Evolutionary conservation across 176 grass and related monocot genomes (phyloP), one percentile per base, ranked within the genome.

Genomic region (Coix lacrymajobi): DNA sequence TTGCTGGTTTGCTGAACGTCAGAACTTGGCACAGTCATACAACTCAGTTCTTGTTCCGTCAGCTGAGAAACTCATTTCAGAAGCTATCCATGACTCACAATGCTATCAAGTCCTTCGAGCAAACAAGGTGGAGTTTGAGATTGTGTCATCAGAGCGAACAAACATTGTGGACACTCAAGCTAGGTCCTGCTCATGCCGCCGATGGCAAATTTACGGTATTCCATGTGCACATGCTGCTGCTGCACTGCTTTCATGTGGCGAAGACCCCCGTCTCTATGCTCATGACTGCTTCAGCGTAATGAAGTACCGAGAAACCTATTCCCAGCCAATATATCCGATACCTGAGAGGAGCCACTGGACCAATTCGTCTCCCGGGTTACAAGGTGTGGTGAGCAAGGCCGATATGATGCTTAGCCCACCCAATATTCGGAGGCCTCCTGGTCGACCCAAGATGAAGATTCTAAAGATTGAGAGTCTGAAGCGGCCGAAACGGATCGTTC

Each of bases 71-170:
- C 72, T 92, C 9, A 96, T 98, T 88, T 87, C 89, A 1, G 96
- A 98, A 86, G 91, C 96, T 41, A 92, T 91, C 58, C 32, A 89
- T 68, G 93, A 98, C 81, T 93, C 93, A 73, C 38, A 39, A 62
- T 98, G 96, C 76, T 98, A 98, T 84, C 93, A 98, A 90, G 96
- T 98, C 71, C 91, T 98, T 36, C 83, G 93, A 86, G 96, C 96
- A 76, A 98, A 98, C 82, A 98, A 96, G 84, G 96, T 98, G 57
- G 96, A 98, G 83, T 98, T 98, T 88, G 96, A 98, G 79, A 96
- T 98, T 2, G 96, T 98, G 63, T 98, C 96, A 41, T 88, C 91
- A 11, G 96, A 98, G 85, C 76, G 93, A 83, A 98, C 96, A 71
- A 98, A 98, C 73, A 98, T 98, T 77, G 96, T 98, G 60, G 93